Percentiles rank a stretch among this genome's conserved stretches.
phyloP scores from a whole-genome alignment of 805 yeast genomes.

The Candida boleticola region DNA sequence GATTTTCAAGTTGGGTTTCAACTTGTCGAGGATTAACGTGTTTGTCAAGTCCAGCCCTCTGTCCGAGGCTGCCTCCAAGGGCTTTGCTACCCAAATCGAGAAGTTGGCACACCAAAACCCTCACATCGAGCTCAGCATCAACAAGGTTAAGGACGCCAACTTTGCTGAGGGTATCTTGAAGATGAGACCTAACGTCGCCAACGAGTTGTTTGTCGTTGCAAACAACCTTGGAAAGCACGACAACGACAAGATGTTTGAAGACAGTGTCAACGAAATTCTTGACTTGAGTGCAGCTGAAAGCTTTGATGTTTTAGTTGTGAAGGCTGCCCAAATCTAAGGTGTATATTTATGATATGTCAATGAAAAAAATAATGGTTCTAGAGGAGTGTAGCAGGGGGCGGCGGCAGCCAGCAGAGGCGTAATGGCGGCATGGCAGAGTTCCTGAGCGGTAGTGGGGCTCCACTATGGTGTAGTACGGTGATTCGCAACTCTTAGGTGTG shows the following conservation, averaged over 20 bases:
- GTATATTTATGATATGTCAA: too few species aligned
- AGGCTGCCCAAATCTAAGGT: constrained; percentile 11
- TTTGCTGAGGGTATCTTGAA: constrained; percentile 13
- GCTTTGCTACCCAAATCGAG: constrained; percentile 15
- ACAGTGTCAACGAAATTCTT: constrained; percentile 21
- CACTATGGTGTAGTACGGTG: too few species aligned
- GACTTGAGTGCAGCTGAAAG: constrained; percentile 20
- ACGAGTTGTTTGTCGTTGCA: constrained; percentile 24
- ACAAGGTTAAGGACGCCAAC: constrained; percentile 14
- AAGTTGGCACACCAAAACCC: constrained; percentile 9
- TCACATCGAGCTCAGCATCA: constrained; percentile 11
- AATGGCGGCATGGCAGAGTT: too few species aligned
- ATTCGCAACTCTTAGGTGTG: too few species aligned
- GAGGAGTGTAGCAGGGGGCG: too few species aligned
- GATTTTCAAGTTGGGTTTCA: constrained; percentile 19
- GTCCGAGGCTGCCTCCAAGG: constrained; percentile 10
- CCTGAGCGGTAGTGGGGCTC: too few species aligned
- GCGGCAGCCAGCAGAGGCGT: too few species aligned
- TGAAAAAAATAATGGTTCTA: too few species aligned
- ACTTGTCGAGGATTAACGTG: constrained; percentile 16
- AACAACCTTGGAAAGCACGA: constrained; percentile 16
- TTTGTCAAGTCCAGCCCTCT: constrained; percentile 12
- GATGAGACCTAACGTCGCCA: constrained; percentile 10
- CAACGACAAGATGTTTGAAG: constrained; percentile 13
- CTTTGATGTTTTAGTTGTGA: constrained; percentile 24